These are phyloP conservation scores for Penicillium sp. DNA, from an alignment of 2,329 filamentous ascomycete species.

Conservation along the genomic window DNA sequence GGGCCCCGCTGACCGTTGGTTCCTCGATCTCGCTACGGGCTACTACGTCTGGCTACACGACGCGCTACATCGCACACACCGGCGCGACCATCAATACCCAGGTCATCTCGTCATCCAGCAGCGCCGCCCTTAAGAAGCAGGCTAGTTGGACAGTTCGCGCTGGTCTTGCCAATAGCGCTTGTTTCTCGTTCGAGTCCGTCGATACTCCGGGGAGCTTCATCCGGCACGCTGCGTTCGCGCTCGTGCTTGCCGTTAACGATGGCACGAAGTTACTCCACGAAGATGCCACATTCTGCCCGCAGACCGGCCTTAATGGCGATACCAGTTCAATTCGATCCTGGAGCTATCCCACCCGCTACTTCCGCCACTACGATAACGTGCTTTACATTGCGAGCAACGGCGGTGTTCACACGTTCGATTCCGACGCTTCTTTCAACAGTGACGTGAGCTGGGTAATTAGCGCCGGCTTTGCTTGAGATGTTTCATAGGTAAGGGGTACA, in stretches of 20 bases:
- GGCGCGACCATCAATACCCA: slow-evolving; percentile 54
- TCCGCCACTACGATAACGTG: slow-evolving; percentile 54
- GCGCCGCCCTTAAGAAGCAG: slow-evolving; percentile 49
- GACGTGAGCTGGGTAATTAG: slow-evolving; percentile 55
- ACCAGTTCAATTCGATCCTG: slow-evolving; percentile 57
- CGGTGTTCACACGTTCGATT: slow-evolving; percentile 56
- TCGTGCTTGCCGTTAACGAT: slow-evolving; percentile 53
- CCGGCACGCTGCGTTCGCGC: slow-evolving; percentile 55
- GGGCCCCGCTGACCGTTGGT: slow-evolving; percentile 49
- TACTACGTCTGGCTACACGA: slow-evolving; percentile 55
- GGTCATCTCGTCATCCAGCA: slow-evolving; percentile 53
- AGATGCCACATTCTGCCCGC: slow-evolving; percentile 63
- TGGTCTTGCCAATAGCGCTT: slow-evolving; percentile 57
- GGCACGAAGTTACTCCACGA: slow-evolving; percentile 57
- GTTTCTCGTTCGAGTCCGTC: slow-evolving; percentile 60
- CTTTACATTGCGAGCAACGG: slow-evolving; percentile 55
- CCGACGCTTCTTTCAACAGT: slow-evolving; percentile 49
- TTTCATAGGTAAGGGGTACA: neutral
- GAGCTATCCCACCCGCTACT: slow-evolving; percentile 59
- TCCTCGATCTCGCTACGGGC: slow-evolving; percentile 54
- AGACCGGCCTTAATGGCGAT: slow-evolving; percentile 51
- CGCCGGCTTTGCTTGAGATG: slow-evolving; percentile 44
- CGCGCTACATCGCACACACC: slow-evolving; percentile 56
- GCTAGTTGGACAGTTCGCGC: slow-evolving; percentile 55
- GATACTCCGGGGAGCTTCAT: slow-evolving; percentile 60